phyloP scores from a whole-genome alignment of 176 grass and related monocot species.

The Chloris gayana region DNA sequence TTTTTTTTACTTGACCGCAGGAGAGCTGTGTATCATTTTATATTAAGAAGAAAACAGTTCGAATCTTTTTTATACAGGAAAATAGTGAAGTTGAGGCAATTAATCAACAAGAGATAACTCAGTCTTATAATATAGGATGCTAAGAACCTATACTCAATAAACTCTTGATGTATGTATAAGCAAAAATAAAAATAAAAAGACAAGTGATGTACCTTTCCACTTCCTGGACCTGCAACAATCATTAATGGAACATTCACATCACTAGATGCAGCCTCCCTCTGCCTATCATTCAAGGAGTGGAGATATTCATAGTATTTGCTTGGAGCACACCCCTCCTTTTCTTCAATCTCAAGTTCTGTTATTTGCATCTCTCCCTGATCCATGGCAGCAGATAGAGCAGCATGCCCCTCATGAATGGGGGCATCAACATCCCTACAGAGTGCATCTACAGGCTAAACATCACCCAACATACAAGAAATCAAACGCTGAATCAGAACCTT shows the following conservation, averaged over 20 bases:
- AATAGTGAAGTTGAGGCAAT: constrained; percentile 8
- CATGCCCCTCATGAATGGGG: constrained; percentile 42
- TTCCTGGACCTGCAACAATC: constrained; percentile 87
- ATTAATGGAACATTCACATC: constrained; percentile 79
- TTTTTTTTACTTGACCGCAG: too few relatives aligned
- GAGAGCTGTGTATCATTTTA: too few relatives aligned
- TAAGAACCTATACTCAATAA: constrained; percentile 10
- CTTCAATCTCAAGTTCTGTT: constrained; percentile 25
- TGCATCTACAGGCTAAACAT: constrained; percentile 56
- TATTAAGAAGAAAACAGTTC: too few relatives aligned
- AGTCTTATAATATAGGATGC: neutral
- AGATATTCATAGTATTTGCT: constrained; percentile 83
- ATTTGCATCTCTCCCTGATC: constrained; percentile 34
- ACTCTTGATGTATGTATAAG: neutral
- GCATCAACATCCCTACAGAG: constrained; percentile 57
- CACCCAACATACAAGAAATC: constrained; percentile 26
- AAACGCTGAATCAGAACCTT: constrained; percentile 18
- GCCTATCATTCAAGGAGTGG: constrained; percentile 69
- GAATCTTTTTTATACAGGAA: too few relatives aligned
- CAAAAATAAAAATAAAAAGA: neutral
- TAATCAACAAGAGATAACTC: constrained; percentile 2
- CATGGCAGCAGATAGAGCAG: constrained; percentile 29
- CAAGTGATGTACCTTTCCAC: constrained; percentile 69
- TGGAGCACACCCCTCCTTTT: constrained; percentile 53
- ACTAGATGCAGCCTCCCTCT: constrained; percentile 82